Base-by-base conservation (phyloP, 73 alveolate genomes). In the Paramecium tetraurelia region DNA sequence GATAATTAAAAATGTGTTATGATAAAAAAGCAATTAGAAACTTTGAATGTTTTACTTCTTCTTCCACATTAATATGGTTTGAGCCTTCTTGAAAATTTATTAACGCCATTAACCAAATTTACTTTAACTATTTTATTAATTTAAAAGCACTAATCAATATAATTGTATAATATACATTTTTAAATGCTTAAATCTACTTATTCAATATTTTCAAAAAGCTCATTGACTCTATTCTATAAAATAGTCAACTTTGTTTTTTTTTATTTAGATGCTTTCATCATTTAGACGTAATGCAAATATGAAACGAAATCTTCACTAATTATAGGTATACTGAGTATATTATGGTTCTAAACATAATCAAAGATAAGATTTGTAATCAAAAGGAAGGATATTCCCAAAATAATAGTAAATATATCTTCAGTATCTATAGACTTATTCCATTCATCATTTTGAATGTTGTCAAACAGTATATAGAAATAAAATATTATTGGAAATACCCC, bases 171-270 rank as follows among this genome's bases (percentile, higher is more conserved):
- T 33, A 31, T 63, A 63, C 84, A 63, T 40, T 72, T 72, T 72
- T 72, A 38, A 5, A 72, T 72, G n/a, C 36, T 72, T 12, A 72
- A 21, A 72, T 72, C 86, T 35, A 72, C 86, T 36, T 35, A 36
- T 36, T 72, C 86, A 18, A 72, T 72, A 72, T 72, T 72, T 29
- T 72, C 86, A 36, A 72, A 72, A 4, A 72, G 18, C 16, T 72
- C 59, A 72, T 72, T 72, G 35, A 72, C 59, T 72, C 46, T 36
- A 36, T 72, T 72, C 18, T 72, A 72, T 36, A 72, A 40, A 63
- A 63, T 33, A 27, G 84, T 63, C 31, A 33, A 27, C 14, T 14
- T 63, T 63, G 27, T 63, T 48, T 8, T 63, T 33, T 63, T 63
- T 63, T 33, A 10, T 63, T 63, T 33, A 3, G 14, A 12, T 63